Evolutionary conservation across 768 basidiomycete genomes (phyloP).

Genomic region (Lentinula raphanica): DNA sequence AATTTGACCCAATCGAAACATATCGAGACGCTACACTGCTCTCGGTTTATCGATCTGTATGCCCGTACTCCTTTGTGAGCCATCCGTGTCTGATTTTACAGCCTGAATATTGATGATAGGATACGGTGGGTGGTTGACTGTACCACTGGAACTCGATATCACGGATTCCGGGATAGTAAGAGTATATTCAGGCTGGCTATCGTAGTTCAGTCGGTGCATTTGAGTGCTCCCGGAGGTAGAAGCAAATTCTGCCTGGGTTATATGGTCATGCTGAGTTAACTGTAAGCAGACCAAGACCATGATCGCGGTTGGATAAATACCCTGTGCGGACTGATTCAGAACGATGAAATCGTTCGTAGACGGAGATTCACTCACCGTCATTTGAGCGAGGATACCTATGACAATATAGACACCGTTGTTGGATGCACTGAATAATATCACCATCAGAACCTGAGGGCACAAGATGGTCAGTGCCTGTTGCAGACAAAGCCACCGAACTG

Average conservation of each 20-base stretch:
- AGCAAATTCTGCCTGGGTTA: background rate
- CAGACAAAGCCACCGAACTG: too few relatives aligned
- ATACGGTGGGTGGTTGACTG: too few relatives aligned
- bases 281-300: conserved; percentile 1
- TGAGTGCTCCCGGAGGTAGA: background rate
- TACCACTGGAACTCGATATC: background rate
- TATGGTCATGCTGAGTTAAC: background rate
- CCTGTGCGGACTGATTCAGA: background rate
- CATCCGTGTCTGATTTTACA: too few relatives aligned
- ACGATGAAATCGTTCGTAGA: background rate
- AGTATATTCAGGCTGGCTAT: background rate
- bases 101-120: too few relatives aligned
- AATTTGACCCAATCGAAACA: too few relatives aligned
- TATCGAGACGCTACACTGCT: too few relatives aligned
- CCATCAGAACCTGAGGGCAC: background rate
- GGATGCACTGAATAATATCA: background rate
- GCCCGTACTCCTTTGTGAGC: background rate
- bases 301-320: conserved; percentile 2
- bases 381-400: background rate
- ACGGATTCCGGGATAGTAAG: background rate
- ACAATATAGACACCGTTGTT: background rate
- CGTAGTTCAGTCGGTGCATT: background rate
- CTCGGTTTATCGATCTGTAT: background rate
- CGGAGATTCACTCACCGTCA: background rate
- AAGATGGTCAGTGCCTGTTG: background rate